Percentiles rank a stretch among this genome's conserved stretches.
These are phyloP conservation scores for Penicillium arizonense DNA, from an alignment of 495 filamentous ascomycete species.

Conservation along the genomic window DNA sequence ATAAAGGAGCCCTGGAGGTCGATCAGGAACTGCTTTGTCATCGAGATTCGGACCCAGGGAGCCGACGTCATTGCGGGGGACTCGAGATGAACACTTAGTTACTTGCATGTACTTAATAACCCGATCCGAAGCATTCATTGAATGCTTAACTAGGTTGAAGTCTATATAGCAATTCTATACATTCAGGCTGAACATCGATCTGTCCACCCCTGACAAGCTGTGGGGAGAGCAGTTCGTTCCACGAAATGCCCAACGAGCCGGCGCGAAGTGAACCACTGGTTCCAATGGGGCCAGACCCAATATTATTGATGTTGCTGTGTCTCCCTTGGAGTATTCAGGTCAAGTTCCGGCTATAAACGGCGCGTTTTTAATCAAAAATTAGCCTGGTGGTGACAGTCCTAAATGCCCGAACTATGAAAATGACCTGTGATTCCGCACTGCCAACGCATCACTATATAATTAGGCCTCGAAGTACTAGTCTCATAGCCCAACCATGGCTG, in stretches of 20 bases:
- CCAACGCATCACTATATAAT: constrained; percentile 18
- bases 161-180: too few relatives aligned
- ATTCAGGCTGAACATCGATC: too few relatives aligned
- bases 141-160: too few relatives aligned
- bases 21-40: neutral
- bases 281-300: constrained; percentile 9
- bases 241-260: constrained; percentile 3
- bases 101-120: too few relatives aligned
- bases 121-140: too few relatives aligned
- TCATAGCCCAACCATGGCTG: constrained; percentile 19
- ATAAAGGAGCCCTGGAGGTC: too few relatives aligned
- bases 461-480: neutral
- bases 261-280: constrained; percentile 17
- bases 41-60: neutral
- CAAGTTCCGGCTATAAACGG: too few relatives aligned
- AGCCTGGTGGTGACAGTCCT: neutral
- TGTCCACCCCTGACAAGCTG: too few relatives aligned
- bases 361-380: too few relatives aligned
- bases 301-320: neutral
- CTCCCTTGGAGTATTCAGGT: too few relatives aligned
- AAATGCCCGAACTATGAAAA: constrained; percentile 12
- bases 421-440: neutral
- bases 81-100: neutral
- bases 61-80: constrained; percentile 5
- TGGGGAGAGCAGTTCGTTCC: constrained; percentile 19